Evolutionary conservation across 129 eudicot genomes (phyloP).

Genomic region (Sambucus nigra): DNA sequence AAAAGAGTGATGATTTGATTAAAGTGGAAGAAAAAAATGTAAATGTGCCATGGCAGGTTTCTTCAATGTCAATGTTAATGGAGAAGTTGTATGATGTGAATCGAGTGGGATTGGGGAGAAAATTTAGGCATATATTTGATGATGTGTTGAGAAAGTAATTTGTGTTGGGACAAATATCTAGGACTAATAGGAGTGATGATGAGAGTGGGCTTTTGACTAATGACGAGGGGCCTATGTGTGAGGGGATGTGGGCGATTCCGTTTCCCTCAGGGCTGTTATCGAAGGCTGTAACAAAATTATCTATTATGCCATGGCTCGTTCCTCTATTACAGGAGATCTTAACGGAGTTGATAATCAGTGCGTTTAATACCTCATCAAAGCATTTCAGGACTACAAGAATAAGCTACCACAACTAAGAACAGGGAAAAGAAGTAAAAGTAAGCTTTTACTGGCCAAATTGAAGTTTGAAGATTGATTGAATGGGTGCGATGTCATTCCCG

Average conservation of each 20-base stretch:
- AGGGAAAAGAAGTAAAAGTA: slow-evolving; percentile 98
- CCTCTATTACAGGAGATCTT: slow-evolving; percentile 91
- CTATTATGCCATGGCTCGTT: slow-evolving; percentile 94
- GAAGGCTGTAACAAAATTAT: slow-evolving; percentile 92
- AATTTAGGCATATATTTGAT: slow-evolving; percentile 79
- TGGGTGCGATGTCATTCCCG: slow-evolving; percentile 82
- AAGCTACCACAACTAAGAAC: slow-evolving; percentile 86
- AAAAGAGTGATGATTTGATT: no score
- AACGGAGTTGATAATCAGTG: slow-evolving; percentile 88
- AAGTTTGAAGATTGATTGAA: slow-evolving; percentile 69
- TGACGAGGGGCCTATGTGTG: slow-evolving; percentile 93
- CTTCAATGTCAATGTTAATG: slow-evolving; percentile 37
- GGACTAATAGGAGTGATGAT: slow-evolving; percentile 53
- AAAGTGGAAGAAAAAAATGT: no score
- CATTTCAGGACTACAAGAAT: slow-evolving; percentile 98
- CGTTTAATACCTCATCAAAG: slow-evolving; percentile 85
- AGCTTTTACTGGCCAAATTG: slow-evolving; percentile 87
- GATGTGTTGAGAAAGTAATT: slow-evolving; percentile 95
- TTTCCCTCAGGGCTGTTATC: slow-evolving; percentile 51
- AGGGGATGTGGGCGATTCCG: slow-evolving; percentile 98
- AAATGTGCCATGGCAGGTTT: no score
- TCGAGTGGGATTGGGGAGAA: slow-evolving; percentile 92
- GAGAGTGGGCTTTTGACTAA: slow-evolving; percentile 43
- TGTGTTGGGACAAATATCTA: slow-evolving; percentile 84
- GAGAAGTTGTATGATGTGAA: slow-evolving; percentile 69